phyloP scores from a whole-genome alignment of 768 basidiomycete species.

The Mycena olivaceomarginata region DNA sequence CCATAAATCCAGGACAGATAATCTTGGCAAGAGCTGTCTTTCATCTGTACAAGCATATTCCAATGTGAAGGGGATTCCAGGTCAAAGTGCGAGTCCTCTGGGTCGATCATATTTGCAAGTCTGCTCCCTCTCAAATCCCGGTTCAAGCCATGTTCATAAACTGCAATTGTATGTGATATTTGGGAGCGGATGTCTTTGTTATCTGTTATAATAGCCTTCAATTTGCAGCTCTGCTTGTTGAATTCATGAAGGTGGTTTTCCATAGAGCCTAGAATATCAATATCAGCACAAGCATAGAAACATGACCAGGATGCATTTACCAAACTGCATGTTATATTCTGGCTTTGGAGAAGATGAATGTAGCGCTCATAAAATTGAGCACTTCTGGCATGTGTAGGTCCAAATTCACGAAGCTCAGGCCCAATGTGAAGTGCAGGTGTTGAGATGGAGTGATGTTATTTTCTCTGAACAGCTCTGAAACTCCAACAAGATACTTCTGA shows the following conservation, averaged over 20 bases:
- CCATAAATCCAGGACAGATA: conserved; percentile 1
- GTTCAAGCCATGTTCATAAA: conserved; percentile 3
- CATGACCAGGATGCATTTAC: conserved; percentile 16
- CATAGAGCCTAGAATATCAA: conserved; percentile 26
- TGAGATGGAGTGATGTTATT: conserved; percentile 51
- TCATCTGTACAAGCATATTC: neutral
- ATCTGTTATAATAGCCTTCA: conserved; percentile 16
- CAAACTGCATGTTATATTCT: conserved; percentile 43
- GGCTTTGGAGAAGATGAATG: conserved; percentile 44
- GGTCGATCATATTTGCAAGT: conserved; percentile 11
- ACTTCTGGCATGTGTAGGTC: conserved; percentile 49
- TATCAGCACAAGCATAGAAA: too few species aligned
- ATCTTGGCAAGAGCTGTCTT: neutral
- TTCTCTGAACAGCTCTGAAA: conserved; percentile 49
- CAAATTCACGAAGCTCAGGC: conserved; percentile 49
- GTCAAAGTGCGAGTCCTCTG: conserved; percentile 13
- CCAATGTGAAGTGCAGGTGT: conserved; percentile 57
- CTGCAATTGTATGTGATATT: neutral
- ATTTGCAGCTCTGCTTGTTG: conserved; percentile 27
- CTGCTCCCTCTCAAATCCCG: conserved; percentile 13
- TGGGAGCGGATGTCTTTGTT: neutral
- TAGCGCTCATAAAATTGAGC: conserved; percentile 40
- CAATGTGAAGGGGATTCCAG: conserved; percentile 7
- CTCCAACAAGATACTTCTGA: conserved; percentile 42
- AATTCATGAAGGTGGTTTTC: conserved; percentile 38